Base-by-base conservation (phyloP, 768 basidiomycete genomes). In the Trametes cubensis region DNA sequence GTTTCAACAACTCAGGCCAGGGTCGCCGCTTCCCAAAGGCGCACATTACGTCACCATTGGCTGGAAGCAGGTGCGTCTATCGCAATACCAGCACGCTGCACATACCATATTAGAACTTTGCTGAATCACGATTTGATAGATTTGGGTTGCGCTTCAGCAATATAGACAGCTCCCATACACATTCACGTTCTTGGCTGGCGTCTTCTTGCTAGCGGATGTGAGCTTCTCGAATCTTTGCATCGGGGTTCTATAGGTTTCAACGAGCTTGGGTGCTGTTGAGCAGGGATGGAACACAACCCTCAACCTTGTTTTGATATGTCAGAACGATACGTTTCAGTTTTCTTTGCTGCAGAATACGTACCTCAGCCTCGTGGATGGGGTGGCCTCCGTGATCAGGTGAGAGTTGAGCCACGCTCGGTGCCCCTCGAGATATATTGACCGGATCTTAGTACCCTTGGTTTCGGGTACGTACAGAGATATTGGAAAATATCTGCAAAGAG, bases 331-430 rank as follows among this genome's bases (percentile, higher is more conserved):
- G 73, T 92, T 93, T 73, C 74, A 73, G 11, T 94, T 94, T 73
- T 90, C 89, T 41, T 93, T 94, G 76, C 74, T 93, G 60, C 80
- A 92, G 67, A 90, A 85, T 64, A 93, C 90, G 0, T 92, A 92
- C 70, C 81, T 91, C 25, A 89, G 89, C 15, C 76, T 93, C 4
- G 76, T 85, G 0, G 90, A 92, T 66, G 90, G 89, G 0, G 78
- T 90, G 56, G 89, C 88, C 0, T 92, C 89, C 0, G 92, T 85
- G 4, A 53, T 69, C 17, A 75, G 72, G 72, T 71, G 34, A 6
- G 46, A 41, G 28, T 17, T 11, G 10, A 11, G 10, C 34, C 11
- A 6, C 2, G 10, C 6, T 11, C 34, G 34, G 34, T 34, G 34
- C 11, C 10, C 34, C 34, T 34, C 10, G 10, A 34, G 34, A 6